A percentile compares a stretch with the other conserved stretches of the same genome.
These are phyloP conservation scores for Ulota crispa DNA, from an alignment of 225 moss, liverwort and hornwort species.

Conservation along the genomic window DNA sequence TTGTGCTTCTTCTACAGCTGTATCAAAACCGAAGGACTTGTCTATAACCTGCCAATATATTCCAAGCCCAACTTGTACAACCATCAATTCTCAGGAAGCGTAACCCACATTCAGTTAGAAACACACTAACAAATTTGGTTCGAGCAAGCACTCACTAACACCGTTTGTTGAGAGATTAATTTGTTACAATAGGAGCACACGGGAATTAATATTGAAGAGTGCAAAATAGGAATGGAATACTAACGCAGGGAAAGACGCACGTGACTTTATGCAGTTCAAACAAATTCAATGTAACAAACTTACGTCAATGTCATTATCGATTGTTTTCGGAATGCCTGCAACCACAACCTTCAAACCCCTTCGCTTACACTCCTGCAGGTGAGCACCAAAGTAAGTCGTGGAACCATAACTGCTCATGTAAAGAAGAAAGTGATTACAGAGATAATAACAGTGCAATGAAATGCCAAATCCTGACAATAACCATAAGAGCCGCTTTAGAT, in stretches of 20 bases:
- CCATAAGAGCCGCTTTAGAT: too few relatives aligned
- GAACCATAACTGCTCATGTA: background rate
- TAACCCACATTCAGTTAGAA: background rate
- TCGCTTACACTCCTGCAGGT: slow-evolving; percentile 55
- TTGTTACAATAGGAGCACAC: too few relatives aligned
- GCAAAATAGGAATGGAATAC: too few relatives aligned
- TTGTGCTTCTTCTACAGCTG: slow-evolving; percentile 85
- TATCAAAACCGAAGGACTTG: slow-evolving; percentile 79
- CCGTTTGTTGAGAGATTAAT: too few relatives aligned
- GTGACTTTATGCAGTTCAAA: background rate
- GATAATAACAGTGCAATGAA: too few relatives aligned
- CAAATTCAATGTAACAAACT: background rate
- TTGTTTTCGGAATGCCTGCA: slow-evolving; percentile 80
- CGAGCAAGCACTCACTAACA: too few relatives aligned
- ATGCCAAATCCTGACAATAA: too few relatives aligned
- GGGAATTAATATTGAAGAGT: too few relatives aligned
- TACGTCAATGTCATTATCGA: slow-evolving; percentile 85
- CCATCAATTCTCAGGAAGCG: background rate
- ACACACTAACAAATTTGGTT: too few relatives aligned
- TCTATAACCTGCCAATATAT: slow-evolving; percentile 41
- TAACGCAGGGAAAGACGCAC: background rate
- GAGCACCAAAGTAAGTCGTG: background rate
- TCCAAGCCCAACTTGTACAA: background rate
- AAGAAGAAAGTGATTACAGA: too few relatives aligned
- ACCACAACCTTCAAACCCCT: slow-evolving; percentile 63